These are phyloP conservation scores for Silene noctiflora DNA, from an alignment of 179 eudicot species.

Conservation along the genomic window DNA sequence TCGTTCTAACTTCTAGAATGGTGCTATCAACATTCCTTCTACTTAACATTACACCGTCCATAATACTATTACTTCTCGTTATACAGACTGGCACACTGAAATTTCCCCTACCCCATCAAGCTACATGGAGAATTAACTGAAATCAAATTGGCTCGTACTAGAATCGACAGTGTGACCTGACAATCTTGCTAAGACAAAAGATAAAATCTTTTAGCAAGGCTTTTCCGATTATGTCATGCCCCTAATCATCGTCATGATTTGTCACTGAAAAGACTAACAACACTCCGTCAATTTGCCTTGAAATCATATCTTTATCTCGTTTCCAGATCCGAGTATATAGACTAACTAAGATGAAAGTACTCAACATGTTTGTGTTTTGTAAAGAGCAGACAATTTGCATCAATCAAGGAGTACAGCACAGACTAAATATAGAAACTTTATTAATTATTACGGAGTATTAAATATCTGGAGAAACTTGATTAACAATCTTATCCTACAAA, in stretches of 20 bases:
- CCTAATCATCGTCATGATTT: not conserved
- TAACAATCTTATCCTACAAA: not conserved
- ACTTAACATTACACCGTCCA: not conserved
- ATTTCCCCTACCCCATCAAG: not conserved
- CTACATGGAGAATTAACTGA: not conserved
- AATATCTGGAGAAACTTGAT: not conserved
- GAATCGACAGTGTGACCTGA: no score
- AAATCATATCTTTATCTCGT: not conserved
- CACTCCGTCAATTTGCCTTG: not conserved
- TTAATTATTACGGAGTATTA: not conserved
- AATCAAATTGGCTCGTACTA: not conserved
- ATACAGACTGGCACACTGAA: not conserved
- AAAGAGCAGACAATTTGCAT: constrained; percentile 7
- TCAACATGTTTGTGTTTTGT: constrained; percentile 2
- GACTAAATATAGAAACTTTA: constrained; percentile 5
- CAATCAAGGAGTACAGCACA: constrained; percentile 15
- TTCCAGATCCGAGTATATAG: not conserved
- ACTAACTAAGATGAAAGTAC: not conserved
- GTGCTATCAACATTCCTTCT: not conserved
- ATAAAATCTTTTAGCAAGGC: not conserved
- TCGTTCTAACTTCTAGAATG: not conserved
- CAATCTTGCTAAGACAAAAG: not conserved
- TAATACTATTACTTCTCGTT: constrained; percentile 1
- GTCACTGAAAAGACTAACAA: not conserved
- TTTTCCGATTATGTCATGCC: not conserved